Evolutionary conservation across 805 yeast species (phyloP).

Genomic region (Candida oleophila): DNA sequence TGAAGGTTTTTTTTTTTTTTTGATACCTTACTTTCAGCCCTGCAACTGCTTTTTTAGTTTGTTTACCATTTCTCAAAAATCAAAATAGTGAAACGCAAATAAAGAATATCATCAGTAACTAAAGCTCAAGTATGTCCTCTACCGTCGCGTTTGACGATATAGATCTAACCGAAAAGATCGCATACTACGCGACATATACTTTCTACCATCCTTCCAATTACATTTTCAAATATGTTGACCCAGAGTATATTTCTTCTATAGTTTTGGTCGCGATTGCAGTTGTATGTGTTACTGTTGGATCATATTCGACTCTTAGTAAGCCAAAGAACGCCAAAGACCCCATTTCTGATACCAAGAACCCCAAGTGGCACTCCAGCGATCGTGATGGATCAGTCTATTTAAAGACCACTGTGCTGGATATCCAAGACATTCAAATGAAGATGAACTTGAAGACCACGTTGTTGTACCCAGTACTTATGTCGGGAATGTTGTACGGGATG

Average conservation of each 20-base stretch:
- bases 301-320: constrained; percentile 19
- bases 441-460: constrained; percentile 27
- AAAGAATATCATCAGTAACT: neutral
- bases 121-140: neutral
- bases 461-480: constrained; percentile 46
- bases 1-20: too few species aligned
- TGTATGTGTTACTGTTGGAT: constrained; percentile 19
- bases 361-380: constrained; percentile 22
- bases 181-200: neutral
- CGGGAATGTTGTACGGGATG: constrained; percentile 34
- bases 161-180: neutral
- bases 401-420: constrained; percentile 7
- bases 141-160: neutral
- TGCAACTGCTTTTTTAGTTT: neutral
- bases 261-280: constrained; percentile 22
- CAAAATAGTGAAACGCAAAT: neutral
- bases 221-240: neutral
- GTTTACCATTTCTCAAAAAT: neutral
- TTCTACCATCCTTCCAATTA: constrained; percentile 2
- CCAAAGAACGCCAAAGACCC: constrained; percentile 26
- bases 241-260: constrained; percentile 6
- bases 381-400: constrained; percentile 16
- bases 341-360: constrained; percentile 12
- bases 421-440: constrained; percentile 6
- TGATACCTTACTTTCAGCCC: neutral